phyloP scores from a whole-genome alignment of 148 eudicot genomes.

The Simmondsia chinensis region DNA sequence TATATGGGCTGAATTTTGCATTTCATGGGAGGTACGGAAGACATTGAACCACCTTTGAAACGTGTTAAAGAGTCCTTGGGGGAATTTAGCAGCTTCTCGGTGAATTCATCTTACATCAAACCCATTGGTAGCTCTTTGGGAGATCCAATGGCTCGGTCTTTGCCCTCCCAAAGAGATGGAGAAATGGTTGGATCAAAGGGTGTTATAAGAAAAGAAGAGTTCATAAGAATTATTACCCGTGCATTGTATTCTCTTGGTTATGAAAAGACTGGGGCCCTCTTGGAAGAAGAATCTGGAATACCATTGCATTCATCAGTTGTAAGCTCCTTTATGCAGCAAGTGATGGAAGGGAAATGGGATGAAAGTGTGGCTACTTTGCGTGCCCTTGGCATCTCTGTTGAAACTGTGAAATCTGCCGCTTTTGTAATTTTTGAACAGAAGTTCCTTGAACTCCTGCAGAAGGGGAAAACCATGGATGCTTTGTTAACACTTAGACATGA shows the following conservation, averaged over 20 bases:
- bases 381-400: conserved; percentile 46
- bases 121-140: conserved; percentile 25
- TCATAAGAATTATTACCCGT: conserved; percentile 53
- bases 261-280: conserved; percentile 44
- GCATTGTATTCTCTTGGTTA: conserved; percentile 82
- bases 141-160: conserved; percentile 55
- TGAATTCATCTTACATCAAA: conserved; percentile 21
- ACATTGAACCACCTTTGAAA: conserved; percentile 52
- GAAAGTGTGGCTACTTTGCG: conserved; percentile 48
- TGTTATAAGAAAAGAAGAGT: conserved; percentile 51
- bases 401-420: conserved; percentile 45
- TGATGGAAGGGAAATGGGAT: conserved; percentile 74
- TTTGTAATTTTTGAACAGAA: conserved; percentile 72
- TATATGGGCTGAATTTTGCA: conserved; percentile 55
- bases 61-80: conserved; percentile 37
- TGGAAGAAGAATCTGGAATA: conserved; percentile 80
- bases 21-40: conserved; percentile 64
- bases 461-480: conserved; percentile 55
- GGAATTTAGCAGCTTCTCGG: conserved; percentile 22
- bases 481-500: conserved; percentile 62
- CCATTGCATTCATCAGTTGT: conserved; percentile 45
- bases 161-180: conserved; percentile 53
- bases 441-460: conserved; percentile 57
- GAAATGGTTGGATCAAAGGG: conserved; percentile 64
- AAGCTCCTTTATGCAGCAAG: conserved; percentile 51